Evolutionary conservation across 176 grass and related monocot genomes (phyloP).

Genomic region (Juncus inflexus): DNA sequence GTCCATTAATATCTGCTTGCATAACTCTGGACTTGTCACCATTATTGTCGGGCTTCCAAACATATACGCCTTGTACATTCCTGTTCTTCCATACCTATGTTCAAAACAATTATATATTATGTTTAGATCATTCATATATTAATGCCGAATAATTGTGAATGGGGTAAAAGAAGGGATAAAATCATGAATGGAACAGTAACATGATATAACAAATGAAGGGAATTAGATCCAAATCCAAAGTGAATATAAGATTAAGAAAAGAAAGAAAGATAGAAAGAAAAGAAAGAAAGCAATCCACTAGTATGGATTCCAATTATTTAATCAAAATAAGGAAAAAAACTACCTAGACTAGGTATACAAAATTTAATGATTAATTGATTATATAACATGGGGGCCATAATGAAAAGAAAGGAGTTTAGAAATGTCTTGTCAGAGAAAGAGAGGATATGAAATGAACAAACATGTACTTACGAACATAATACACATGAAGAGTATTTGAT

Average conservation of each 20-base stretch:
- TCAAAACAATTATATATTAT: background rate
- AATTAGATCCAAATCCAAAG: too few relatives aligned
- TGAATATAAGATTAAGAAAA: background rate
- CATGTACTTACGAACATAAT: too few relatives aligned
- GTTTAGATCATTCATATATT: background rate
- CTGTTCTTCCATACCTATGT: constrained; percentile 51
- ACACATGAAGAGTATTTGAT: too few relatives aligned
- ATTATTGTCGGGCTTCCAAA: constrained; percentile 82
- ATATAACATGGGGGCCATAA: too few relatives aligned
- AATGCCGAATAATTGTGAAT: constrained; percentile 3
- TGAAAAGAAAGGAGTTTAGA: too few relatives aligned
- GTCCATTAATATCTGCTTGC: constrained; percentile 83
- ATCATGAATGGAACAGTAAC: background rate
- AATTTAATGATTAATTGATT: too few relatives aligned
- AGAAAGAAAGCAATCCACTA: background rate
- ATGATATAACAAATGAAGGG: too few relatives aligned
- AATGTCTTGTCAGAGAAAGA: too few relatives aligned
- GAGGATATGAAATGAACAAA: too few relatives aligned
- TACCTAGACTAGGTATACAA: too few relatives aligned
- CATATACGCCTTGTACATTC: constrained; percentile 86
- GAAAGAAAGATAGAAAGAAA: background rate
- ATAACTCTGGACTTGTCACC: constrained; percentile 43
- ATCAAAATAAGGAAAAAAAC: too few relatives aligned
- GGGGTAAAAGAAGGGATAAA: background rate
- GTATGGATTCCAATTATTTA: too few relatives aligned